These are phyloP conservation scores for Globisporangium paddicum DNA, from an alignment of 352 stramenopile species.

Conservation along the genomic window DNA sequence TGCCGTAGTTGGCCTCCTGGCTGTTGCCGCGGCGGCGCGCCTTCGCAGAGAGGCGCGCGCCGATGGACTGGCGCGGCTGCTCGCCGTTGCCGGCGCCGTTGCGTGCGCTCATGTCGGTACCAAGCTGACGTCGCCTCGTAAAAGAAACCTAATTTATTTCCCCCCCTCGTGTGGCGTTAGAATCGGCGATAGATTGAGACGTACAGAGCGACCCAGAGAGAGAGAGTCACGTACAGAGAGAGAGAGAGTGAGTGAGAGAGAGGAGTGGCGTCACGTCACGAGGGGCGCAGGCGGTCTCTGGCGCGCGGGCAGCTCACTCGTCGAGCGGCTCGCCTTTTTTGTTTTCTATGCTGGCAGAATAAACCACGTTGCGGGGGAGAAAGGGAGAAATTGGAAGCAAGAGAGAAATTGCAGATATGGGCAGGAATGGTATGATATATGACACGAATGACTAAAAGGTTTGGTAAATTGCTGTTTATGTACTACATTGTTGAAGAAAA, in stretches of 20 bases:
- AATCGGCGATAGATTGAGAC: neutral
- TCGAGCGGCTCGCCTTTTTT: neutral
- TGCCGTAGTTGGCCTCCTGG: conserved; percentile 41
- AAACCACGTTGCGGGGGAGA: neutral
- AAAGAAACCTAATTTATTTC: neutral
- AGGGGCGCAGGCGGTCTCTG: neutral
- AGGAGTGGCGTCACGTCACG: neutral
- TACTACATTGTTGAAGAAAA: neutral
- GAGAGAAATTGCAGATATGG: neutral
- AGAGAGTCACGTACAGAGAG: neutral
- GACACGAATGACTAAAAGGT: neutral
- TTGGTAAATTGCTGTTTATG: neutral
- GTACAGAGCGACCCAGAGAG: neutral
- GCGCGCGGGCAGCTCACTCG: neutral
- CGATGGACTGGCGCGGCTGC: conserved; percentile 30
- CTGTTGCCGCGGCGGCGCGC: conserved; percentile 62
- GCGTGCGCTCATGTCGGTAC: conserved; percentile 11
- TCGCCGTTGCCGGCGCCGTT: conserved; percentile 21
- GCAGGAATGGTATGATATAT: no score
- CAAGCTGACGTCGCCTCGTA: no score
- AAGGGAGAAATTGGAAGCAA: neutral
- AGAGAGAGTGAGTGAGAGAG: neutral
- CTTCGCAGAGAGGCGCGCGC: conserved; percentile 65
- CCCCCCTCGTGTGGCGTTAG: neutral
- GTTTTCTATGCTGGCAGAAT: neutral